phyloP scores from a whole-genome alignment of 345 rosid species.

The Luvunga scandens region DNA sequence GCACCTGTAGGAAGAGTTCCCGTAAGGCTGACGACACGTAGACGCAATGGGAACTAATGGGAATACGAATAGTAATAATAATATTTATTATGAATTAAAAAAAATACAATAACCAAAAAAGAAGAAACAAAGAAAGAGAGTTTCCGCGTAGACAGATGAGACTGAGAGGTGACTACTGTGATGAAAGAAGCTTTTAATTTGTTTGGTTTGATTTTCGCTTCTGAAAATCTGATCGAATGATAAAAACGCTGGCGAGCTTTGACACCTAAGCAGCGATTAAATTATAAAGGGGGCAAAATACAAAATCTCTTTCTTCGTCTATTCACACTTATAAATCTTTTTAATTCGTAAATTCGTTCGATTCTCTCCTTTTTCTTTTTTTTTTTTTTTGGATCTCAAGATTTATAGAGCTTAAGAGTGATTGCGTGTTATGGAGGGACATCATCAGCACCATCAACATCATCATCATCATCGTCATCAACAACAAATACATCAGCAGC shows the following conservation, averaged over 20 bases:
- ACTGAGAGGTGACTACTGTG: constrained; percentile 34
- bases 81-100: not conserved
- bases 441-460: constrained; percentile 36
- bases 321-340: constrained; percentile 34
- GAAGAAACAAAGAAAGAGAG: constrained; percentile 17
- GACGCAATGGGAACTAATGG: constrained; percentile 50
- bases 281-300: not conserved
- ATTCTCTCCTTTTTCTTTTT: not conserved
- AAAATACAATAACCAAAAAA: not conserved
- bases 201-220: constrained; percentile 15
- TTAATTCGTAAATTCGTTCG: not conserved
- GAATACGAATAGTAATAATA: not conserved
- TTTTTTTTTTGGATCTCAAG: constrained; percentile 2
- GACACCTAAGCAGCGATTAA: constrained; percentile 26
- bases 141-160: constrained; percentile 93
- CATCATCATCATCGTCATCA: constrained; percentile 31
- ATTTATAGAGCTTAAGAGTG: too few relatives aligned
- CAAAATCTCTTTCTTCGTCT: constrained; percentile 20
- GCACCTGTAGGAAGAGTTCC: constrained; percentile 10
- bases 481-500: constrained; percentile 41
- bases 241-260: constrained; percentile 11
- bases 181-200: constrained; percentile 3
- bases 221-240: constrained; percentile 39
- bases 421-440: constrained; percentile 59
- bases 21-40: constrained; percentile 62